phyloP scores from a whole-genome alignment of 257 asterid species.

The Ajuga chamaepitys region DNA sequence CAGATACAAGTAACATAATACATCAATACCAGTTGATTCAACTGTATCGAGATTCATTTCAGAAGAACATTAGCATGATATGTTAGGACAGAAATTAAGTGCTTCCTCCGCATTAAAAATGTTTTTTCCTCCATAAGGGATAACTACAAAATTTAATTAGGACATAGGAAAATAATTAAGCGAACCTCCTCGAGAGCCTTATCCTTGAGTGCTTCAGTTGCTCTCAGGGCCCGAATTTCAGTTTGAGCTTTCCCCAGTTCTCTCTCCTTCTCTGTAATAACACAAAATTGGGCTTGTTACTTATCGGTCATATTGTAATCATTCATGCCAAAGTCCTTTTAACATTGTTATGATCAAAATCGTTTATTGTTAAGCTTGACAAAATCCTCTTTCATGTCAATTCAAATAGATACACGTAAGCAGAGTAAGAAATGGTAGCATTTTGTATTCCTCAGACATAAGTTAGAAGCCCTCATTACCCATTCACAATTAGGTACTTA shows the following conservation, averaged over 20 bases:
- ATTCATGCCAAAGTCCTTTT: background rate
- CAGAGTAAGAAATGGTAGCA: background rate
- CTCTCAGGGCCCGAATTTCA: constrained; percentile 66
- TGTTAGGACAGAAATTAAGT: background rate
- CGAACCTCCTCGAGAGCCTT: constrained; percentile 79
- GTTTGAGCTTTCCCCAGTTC: constrained; percentile 52
- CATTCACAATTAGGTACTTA: background rate
- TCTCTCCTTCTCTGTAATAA: constrained; percentile 58
- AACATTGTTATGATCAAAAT: background rate
- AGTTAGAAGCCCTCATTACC: background rate
- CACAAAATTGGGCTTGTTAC: background rate
- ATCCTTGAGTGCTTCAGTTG: constrained; percentile 60
- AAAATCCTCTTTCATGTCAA: background rate
- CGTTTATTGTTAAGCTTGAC: background rate
- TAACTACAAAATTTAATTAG: background rate
- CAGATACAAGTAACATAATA: background rate
- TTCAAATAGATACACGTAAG: background rate
- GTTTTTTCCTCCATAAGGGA: background rate
- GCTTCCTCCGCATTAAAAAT: background rate
- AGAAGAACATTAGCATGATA: too few species aligned
- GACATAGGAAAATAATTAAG: background rate
- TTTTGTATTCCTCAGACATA: background rate
- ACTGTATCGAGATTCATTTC: background rate
- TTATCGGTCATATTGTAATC: background rate
- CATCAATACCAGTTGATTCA: background rate